These are phyloP conservation scores for Fraxinus latifolia DNA, from an alignment of 305 asterid species.

Conservation along the genomic window DNA sequence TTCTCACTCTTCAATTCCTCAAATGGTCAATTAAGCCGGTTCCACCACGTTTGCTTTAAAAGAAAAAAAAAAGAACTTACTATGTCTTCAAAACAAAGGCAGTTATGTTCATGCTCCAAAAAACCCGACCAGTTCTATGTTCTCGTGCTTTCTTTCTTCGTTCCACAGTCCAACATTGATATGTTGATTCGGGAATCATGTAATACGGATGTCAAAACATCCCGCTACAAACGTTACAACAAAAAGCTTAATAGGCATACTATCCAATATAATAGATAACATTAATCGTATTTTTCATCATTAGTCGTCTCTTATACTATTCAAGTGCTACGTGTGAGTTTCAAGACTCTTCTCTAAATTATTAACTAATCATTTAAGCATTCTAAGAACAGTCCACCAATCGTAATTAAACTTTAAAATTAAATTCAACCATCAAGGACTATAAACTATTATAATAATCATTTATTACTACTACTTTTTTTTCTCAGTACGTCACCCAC, in stretches of 20 bases:
- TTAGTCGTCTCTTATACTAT: background rate
- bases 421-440: background rate
- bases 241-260: background rate
- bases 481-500: slow-evolving; percentile 11
- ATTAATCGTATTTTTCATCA: background rate
- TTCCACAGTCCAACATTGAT: background rate
- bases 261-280: background rate
- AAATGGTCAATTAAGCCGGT: background rate
- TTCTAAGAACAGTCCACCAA: background rate
- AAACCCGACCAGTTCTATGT: background rate
- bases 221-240: background rate
- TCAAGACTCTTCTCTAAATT: background rate
- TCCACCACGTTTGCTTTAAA: background rate
- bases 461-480: background rate
- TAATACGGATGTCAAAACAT: background rate
- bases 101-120: background rate
- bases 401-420: background rate
- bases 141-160: background rate
- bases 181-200: background rate
- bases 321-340: background rate
- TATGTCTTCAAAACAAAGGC: background rate
- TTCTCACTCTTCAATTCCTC: background rate
- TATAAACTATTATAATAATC: background rate
- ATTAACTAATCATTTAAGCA: background rate
- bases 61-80: background rate